Percentiles rank a stretch among this genome's conserved stretches.
Evolutionary conservation across 768 basidiomycete genomes (phyloP).

Genomic region (Amanita molliuscula): DNA sequence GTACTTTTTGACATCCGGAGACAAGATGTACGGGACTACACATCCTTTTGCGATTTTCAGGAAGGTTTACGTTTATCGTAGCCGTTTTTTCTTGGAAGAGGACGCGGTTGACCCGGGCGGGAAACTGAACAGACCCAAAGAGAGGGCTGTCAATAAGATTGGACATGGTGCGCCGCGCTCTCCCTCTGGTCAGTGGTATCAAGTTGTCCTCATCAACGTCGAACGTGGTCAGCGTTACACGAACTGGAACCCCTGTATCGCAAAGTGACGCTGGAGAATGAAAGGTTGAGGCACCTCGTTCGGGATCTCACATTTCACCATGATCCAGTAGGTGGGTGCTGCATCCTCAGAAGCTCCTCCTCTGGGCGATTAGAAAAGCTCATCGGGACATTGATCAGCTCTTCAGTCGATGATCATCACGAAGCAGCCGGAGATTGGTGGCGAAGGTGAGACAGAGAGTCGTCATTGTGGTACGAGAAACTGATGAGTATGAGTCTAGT

Average conservation of each 20-base stretch:
- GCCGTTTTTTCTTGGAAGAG: constrained; percentile 87
- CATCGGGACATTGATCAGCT: constrained; percentile 29
- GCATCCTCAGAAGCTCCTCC: not conserved
- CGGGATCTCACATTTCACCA: constrained; percentile 73
- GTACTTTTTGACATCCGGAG: constrained; percentile 86
- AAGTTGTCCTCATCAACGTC: not conserved
- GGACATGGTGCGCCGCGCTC: constrained; percentile 54
- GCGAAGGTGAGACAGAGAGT: constrained; percentile 51
- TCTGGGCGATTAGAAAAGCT: not conserved
- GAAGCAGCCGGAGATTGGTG: constrained; percentile 90
- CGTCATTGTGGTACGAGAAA: not conserved
- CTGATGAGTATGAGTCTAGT: constrained; percentile 32
- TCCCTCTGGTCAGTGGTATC: not conserved
- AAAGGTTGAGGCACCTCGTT: constrained; percentile 56
- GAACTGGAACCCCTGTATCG: constrained; percentile 77
- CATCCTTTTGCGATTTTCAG: not conserved
- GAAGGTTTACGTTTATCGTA: constrained; percentile 9
- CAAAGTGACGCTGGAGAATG: constrained; percentile 72
- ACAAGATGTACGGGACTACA: constrained; percentile 59
- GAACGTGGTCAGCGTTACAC: constrained; percentile 54
- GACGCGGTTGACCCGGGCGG: constrained; percentile 67
- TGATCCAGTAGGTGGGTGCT: constrained; percentile 65
- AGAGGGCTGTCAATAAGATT: constrained; percentile 89
- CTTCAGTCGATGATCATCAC: constrained; percentile 94
- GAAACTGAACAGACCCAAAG: constrained; percentile 60